Conservation (phyloP, 169 alveolate species). For the Plasmodium relictum region DNA sequence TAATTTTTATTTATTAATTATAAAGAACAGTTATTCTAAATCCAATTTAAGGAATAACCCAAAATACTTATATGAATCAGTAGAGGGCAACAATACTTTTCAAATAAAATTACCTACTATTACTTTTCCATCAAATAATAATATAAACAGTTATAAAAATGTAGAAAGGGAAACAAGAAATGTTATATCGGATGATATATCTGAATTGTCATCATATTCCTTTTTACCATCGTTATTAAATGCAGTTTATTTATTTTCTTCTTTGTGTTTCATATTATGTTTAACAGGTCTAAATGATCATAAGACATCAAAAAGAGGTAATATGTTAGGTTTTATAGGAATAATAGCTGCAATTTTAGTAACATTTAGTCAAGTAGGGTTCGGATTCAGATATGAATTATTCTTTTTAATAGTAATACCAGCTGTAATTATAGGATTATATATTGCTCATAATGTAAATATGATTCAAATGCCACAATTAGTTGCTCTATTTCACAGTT, state of each 20-base stretch:
- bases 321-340: constrained; percentile 89
- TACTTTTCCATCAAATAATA: constrained; percentile 20
- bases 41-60: constrained; percentile 40
- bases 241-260: constrained; percentile 71
- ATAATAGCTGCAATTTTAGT: constrained; percentile 88
- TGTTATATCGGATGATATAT: constrained; percentile 13
- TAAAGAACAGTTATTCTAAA: constrained; percentile 2
- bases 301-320: constrained; percentile 92
- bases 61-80: not conserved
- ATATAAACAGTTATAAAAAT: constrained; percentile 8
- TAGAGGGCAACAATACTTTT: constrained; percentile 23
- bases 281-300: constrained; percentile 88
- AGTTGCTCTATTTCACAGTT: constrained; percentile 96
- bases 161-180: constrained; percentile 13
- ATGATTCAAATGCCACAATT: constrained; percentile 93
- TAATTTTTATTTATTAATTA: constrained; percentile 6
- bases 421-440: constrained; percentile 79
- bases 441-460: constrained; percentile 85
- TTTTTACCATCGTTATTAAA: constrained; percentile 73
- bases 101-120: constrained; percentile 61
- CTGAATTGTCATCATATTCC: constrained; percentile 45
- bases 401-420: constrained; percentile 76
- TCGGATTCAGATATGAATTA: constrained; percentile 76
- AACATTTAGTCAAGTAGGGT: constrained; percentile 81
- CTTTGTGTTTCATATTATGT: constrained; percentile 83